Base-by-base conservation (phyloP, 257 asterid genomes). In the Striga asiatica region DNA sequence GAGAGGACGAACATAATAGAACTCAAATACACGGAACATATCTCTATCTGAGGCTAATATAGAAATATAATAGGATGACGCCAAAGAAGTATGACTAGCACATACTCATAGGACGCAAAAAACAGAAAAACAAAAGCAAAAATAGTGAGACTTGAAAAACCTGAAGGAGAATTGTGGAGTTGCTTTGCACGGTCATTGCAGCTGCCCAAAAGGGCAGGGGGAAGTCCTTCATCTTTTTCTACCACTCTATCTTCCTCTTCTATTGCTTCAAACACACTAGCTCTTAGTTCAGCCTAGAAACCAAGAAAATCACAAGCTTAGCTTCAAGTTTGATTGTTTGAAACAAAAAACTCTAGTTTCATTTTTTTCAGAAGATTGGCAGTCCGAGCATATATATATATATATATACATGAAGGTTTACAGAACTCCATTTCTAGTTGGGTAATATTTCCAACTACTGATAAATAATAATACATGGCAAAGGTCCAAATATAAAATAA, bases 201-300 rank as follows among this genome's bases (percentile, higher is more conserved):
- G 80, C 96, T 87, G 66, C 96, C 98, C 75, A 91, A 60, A 50
- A 91, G 81, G 5, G 98, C 96, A 71, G 89, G 84, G 58, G 98
- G 95, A 62, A 87, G 77, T 42, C 81, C 85, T 61, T 91, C 86
- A 1, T 85, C 98, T 50, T 75, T 78, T 57, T 84, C 96, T 39
- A 84, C 64, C 4, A 68, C 85, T 63, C 66, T 75, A 70, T 91
- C 98, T 76, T 91, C 98, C 64, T 87, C 97, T 67, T 91, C 98
- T 20, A 91, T 91, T 0, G 98, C 95, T 78, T 91, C 94, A 59
- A 91, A 91, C 17, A 91, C 97, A 67, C 97, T 87, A 70, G 97
- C 95, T 73, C 98, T 80, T 54, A 91, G 74, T 59, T 87, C 98
- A 35, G 98, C 98, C 98, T 87, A 65, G 58, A 78, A 62, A 35